phyloP scores from a whole-genome alignment of 2,329 filamentous ascomycete genomes.

The Volutella citrinella region DNA sequence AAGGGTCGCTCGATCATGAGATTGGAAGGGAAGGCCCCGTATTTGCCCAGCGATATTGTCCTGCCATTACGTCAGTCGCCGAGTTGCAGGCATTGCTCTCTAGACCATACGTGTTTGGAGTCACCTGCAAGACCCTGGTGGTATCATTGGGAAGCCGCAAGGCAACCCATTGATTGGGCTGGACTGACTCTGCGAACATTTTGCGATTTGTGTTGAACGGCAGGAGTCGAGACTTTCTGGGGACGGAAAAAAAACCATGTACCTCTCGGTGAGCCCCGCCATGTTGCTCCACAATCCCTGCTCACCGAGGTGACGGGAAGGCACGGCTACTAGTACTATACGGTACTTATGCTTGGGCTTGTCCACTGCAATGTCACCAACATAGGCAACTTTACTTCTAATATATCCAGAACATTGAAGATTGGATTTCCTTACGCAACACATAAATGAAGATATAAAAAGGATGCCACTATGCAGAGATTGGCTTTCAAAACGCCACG shows the following conservation, averaged over 20 bases:
- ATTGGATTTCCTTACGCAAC: no score
- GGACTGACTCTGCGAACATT: slow-evolving; percentile 33
- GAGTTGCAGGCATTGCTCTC: no score
- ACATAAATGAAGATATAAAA: no score
- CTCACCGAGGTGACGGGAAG: slow-evolving; percentile 16
- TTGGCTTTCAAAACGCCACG: no score
- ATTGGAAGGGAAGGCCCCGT: slow-evolving; percentile 86
- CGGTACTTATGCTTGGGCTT: no score
- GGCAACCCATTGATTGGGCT: slow-evolving; percentile 59
- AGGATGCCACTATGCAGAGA: no score
- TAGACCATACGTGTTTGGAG: slow-evolving; percentile 60
- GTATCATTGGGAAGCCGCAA: slow-evolving; percentile 58
- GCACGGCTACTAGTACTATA: no score
- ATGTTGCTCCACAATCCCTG: slow-evolving; percentile 10
- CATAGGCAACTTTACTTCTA: no score
- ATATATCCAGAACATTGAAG: no score
- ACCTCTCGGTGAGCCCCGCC: slow-evolving; percentile 32
- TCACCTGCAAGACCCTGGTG: slow-evolving; percentile 54
- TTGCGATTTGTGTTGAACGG: slow-evolving; percentile 14
- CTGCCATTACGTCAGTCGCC: slow-evolving; percentile 44
- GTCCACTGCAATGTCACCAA: no score
- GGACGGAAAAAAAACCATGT: slow-evolving; percentile 22
- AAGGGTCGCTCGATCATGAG: slow-evolving; percentile 88
- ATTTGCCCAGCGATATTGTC: slow-evolving; percentile 86
- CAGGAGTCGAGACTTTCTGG: slow-evolving; percentile 8